Evolutionary conservation across 2,329 filamentous ascomycete species (phyloP).

Genomic region (Hypocrella siamensis): DNA sequence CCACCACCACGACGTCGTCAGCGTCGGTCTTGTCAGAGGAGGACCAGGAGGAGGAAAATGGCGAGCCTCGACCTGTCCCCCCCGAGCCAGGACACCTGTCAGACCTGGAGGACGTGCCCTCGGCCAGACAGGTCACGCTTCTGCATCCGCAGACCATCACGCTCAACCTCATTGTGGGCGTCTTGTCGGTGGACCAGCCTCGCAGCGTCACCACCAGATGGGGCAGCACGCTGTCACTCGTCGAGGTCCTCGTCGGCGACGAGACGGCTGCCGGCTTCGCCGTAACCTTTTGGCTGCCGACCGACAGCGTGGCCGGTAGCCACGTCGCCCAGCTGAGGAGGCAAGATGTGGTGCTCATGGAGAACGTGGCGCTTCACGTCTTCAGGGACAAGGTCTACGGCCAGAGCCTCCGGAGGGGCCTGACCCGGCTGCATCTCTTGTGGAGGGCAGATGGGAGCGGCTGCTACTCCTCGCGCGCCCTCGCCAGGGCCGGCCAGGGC

Average conservation of each 20-base stretch:
- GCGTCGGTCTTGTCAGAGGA: neutral
- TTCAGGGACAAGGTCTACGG: constrained; percentile 72
- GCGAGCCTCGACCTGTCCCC: constrained; percentile 6
- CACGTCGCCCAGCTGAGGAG: constrained; percentile 35
- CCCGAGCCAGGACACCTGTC: constrained; percentile 17
- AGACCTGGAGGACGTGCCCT: constrained; percentile 55
- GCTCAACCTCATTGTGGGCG: constrained; percentile 63
- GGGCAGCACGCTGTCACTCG: constrained; percentile 44
- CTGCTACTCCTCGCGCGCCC: constrained; percentile 36
- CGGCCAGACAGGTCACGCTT: constrained; percentile 44
- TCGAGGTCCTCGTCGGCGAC: constrained; percentile 72
- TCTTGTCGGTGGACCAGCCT: constrained; percentile 56
- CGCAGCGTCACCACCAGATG: constrained; percentile 53
- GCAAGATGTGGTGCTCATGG: constrained; percentile 65
- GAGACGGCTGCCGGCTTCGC: constrained; percentile 69
- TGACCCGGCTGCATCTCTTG: constrained; percentile 55
- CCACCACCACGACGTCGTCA: neutral
- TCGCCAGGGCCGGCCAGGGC: constrained; percentile 18
- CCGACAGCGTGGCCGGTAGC: constrained; percentile 13
- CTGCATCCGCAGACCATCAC: constrained; percentile 71
- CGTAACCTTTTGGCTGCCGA: constrained; percentile 70
- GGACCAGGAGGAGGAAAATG: neutral
- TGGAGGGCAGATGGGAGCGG: constrained; percentile 36
- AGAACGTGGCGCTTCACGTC: constrained; percentile 61
- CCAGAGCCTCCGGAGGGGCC: constrained; percentile 57